These are phyloP conservation scores for Pholiota microspora DNA, from an alignment of 768 basidiomycete genomes.

Conservation along the genomic window DNA sequence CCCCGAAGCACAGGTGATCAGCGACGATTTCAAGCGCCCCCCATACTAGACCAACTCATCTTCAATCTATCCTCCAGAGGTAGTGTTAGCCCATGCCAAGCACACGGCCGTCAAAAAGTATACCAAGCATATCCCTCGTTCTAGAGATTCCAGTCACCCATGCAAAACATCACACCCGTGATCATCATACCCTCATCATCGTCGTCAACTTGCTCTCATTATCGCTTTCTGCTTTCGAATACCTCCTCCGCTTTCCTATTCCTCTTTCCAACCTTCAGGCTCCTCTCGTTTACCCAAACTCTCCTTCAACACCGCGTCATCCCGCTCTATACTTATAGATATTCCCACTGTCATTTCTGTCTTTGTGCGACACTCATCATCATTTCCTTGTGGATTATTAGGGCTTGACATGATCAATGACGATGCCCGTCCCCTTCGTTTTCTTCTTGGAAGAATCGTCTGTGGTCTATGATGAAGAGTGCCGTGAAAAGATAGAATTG, in stretches of 20 bases:
- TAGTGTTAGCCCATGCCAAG: background rate
- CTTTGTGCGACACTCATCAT: conserved; percentile 11
- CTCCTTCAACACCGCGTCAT: conserved; percentile 2
- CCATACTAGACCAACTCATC: conserved; percentile 29
- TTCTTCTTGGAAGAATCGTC: background rate
- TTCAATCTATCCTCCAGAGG: background rate
- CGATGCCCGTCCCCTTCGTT: background rate
- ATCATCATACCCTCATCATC: conserved; percentile 1
- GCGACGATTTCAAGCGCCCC: conserved; percentile 63
- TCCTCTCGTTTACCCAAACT: conserved; percentile 5
- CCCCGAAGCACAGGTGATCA: conserved; percentile 57
- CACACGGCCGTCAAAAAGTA: conserved; percentile 7
- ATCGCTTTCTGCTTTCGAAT: conserved; percentile 3
- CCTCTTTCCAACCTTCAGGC: conserved; percentile 2
- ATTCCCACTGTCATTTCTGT: conserved; percentile 3
- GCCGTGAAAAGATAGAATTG: conserved; percentile 1
- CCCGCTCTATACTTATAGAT: background rate
- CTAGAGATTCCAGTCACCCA: conserved; percentile 7
- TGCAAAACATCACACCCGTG: background rate
- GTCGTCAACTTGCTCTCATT: background rate
- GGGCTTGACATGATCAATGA: conserved; percentile 9
- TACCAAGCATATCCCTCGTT: conserved; percentile 9
- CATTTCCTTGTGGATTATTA: conserved; percentile 7
- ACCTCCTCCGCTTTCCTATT: conserved; percentile 7
- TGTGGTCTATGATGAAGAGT: background rate